phyloP scores from a whole-genome alignment of 2,329 filamentous ascomycete genomes.

The Penicillium glabrum region DNA sequence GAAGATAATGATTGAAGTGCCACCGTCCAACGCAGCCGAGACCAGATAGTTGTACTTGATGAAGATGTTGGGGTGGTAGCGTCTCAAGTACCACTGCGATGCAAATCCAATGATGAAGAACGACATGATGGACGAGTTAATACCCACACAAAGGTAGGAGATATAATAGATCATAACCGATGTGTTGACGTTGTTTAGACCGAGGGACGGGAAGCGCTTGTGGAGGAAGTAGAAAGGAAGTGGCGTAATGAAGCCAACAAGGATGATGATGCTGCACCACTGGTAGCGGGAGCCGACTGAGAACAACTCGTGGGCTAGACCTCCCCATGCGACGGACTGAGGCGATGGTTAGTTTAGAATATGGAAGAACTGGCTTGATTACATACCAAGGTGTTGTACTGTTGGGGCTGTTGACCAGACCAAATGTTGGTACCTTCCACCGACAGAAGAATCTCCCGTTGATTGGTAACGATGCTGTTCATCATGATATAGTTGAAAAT shows the following conservation, averaged over 20 bases:
- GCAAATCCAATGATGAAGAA: constrained; percentile 23
- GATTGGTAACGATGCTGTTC: constrained; percentile 45
- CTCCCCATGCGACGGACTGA: constrained; percentile 1
- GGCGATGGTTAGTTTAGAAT: constrained; percentile 4
- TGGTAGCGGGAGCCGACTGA: constrained; percentile 38
- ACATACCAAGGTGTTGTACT: constrained; percentile 44
- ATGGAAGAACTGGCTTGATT: constrained; percentile 10
- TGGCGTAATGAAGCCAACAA: constrained; percentile 47
- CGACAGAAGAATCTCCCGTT: constrained; percentile 42
- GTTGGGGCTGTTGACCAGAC: constrained; percentile 51
- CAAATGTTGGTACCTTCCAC: constrained; percentile 49
- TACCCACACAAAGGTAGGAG: constrained; percentile 45
- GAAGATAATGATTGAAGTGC: constrained; percentile 37
- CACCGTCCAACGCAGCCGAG: constrained; percentile 37
- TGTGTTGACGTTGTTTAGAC: constrained; percentile 36
- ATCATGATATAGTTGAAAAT: constrained; percentile 50
- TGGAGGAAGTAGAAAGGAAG: constrained; percentile 42
- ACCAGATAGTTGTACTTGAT: constrained; percentile 39
- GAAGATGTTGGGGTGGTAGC: constrained; percentile 24
- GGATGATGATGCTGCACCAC: constrained; percentile 28
- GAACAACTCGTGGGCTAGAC: constrained; percentile 43
- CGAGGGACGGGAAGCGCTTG: constrained; percentile 6
- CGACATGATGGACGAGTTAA: constrained; percentile 37
- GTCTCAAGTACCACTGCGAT: constrained; percentile 20
- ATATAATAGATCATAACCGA: constrained; percentile 46